phyloP scores from a whole-genome alignment of 164 flowering plant species.

The Kalanchoe fedtschenkoi region DNA sequence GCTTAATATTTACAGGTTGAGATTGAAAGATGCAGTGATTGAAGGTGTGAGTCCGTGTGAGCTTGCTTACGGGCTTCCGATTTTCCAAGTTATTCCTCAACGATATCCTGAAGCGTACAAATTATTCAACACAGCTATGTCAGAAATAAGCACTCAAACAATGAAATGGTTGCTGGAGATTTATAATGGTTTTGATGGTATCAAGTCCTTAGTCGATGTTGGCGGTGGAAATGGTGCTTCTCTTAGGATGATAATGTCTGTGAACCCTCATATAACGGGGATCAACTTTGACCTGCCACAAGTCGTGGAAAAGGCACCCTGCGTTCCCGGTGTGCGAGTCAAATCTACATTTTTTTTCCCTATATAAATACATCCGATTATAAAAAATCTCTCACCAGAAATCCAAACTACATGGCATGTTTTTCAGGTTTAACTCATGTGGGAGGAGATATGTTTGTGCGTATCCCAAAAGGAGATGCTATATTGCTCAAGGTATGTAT shows the following conservation, averaged over 20 bases:
- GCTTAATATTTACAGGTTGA: not conserved
- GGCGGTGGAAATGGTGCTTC: conserved; percentile 6
- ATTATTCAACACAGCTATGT: conserved; percentile 1
- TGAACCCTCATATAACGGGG: conserved; percentile 1
- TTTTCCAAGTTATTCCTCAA: not conserved
- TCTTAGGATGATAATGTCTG: conserved; percentile 5
- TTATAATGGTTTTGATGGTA: not conserved
- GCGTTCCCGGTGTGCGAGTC: not conserved
- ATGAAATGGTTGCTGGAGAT: not conserved
- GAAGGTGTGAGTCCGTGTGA: not conserved
- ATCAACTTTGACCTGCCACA: conserved; percentile 5
- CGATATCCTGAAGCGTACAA: not conserved
- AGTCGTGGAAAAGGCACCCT: not conserved
- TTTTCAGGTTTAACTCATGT: not conserved
- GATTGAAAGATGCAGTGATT: not conserved
- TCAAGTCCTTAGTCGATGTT: not conserved
- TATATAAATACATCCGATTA: no score
- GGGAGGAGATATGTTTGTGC: conserved; percentile 3
- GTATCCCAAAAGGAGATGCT: conserved; percentile 1
- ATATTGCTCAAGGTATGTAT: conserved; percentile 1
- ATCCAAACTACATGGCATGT: not conserved
- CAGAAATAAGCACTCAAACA: not conserved
- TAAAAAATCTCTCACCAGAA: not conserved
- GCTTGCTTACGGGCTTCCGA: not conserved
- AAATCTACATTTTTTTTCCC: no score